Evolutionary conservation across 2,329 filamentous ascomycete species (phyloP).

Genomic region (Botrytis galanthina): DNA sequence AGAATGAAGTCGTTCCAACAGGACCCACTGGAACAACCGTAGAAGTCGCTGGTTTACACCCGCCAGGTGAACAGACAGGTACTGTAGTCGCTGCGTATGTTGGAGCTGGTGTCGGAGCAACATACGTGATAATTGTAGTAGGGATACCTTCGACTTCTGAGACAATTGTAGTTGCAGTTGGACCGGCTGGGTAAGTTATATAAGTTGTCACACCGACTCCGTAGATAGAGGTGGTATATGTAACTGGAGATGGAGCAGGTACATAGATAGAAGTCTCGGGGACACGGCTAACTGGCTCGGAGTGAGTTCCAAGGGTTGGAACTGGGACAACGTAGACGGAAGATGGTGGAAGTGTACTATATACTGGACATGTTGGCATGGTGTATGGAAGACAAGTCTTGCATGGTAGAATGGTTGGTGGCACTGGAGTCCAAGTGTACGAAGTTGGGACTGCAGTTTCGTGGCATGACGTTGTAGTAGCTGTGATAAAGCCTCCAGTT

Average conservation of each 20-base stretch:
- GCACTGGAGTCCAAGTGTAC: conserved; percentile 22
- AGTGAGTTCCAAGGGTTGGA: conserved; percentile 9
- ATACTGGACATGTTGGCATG: conserved; percentile 24
- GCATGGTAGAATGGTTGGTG: conserved; percentile 21
- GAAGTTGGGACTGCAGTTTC: conserved; percentile 18
- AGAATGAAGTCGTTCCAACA: conserved; percentile 9
- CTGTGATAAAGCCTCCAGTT: conserved; percentile 22
- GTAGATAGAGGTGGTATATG: background rate
- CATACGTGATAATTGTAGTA: conserved; percentile 15
- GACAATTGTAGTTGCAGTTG: background rate
- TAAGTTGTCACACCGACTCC: conserved; percentile 1
- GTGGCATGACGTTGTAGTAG: conserved; percentile 22
- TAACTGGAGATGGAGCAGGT: conserved; percentile 6
- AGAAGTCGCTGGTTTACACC: background rate
- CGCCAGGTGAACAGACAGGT: background rate
- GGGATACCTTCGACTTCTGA: background rate
- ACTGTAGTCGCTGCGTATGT: background rate
- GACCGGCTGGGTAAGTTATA: conserved; percentile 13
- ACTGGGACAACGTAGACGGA: conserved; percentile 13
- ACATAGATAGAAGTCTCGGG: conserved; percentile 16
- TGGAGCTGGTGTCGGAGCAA: background rate
- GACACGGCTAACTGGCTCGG: background rate
- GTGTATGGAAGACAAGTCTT: conserved; percentile 25
- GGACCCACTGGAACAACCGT: background rate
- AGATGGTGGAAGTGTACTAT: conserved; percentile 13